phyloP scores from a whole-genome alignment of 352 stramenopile species.

The Phytophthora constricta region DNA sequence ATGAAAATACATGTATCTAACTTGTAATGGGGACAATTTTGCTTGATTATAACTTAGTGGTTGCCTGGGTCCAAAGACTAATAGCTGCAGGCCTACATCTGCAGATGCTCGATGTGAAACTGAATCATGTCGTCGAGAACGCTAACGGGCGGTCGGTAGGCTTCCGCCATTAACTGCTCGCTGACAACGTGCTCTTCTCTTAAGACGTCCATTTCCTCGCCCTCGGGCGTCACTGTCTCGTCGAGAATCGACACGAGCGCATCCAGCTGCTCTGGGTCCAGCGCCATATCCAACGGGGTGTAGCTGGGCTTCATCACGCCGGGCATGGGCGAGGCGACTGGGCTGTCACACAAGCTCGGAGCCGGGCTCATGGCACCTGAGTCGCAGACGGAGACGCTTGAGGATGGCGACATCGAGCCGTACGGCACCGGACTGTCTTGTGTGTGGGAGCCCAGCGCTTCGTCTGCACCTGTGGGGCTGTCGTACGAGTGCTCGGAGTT shows the following conservation, averaged over 20 bases:
- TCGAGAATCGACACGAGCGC: constrained; percentile 48
- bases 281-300: constrained; percentile 13
- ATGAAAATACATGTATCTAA: neutral
- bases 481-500: constrained; percentile 30
- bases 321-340: constrained; percentile 3
- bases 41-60: constrained; percentile 34
- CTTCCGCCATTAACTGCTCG: constrained; percentile 2
- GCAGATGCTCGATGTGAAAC: constrained; percentile 46
- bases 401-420: constrained; percentile 10
- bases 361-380: constrained; percentile 15
- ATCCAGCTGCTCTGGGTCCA: constrained; percentile 45
- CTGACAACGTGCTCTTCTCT: constrained; percentile 3
- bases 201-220: neutral
- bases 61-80: constrained; percentile 1
- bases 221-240: constrained; percentile 34
- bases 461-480: constrained; percentile 36
- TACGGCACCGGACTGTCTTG: constrained; percentile 2
- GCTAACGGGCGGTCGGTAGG: constrained; percentile 16
- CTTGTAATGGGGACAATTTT: neutral
- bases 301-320: constrained; percentile 5
- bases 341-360: constrained; percentile 22
- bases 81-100: constrained; percentile 22
- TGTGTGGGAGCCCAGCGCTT: constrained; percentile 9
- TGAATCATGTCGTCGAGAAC: constrained; percentile 57
- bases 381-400: constrained; percentile 25